phyloP scores from a whole-genome alignment of 1,284 basidiomycete genomes.

The Malassezia equina region DNA sequence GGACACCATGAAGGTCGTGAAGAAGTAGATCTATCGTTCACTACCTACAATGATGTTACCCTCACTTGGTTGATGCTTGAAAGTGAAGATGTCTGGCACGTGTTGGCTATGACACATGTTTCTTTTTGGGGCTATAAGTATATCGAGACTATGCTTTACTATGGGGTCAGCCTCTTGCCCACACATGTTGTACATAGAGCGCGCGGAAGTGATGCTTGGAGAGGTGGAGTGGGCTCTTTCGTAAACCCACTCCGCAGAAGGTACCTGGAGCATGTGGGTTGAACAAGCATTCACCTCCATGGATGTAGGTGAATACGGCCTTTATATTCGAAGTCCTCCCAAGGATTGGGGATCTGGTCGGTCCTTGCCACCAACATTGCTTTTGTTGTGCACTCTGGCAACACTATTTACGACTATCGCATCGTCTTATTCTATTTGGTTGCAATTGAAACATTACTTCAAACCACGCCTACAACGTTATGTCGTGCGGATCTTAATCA shows the following conservation, averaged over 20 bases:
- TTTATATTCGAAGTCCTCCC: not conserved
- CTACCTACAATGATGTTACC: not conserved
- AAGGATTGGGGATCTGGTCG: slow-evolving; percentile 45
- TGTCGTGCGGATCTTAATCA: slow-evolving; percentile 90
- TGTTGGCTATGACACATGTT: not conserved
- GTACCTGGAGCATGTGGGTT: not conserved
- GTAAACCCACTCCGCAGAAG: not conserved
- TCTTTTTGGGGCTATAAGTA: not conserved
- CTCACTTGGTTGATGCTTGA: not conserved
- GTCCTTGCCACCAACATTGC: slow-evolving; percentile 53
- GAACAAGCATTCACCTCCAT: not conserved
- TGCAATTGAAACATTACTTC: slow-evolving; percentile 63
- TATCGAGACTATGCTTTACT: not conserved
- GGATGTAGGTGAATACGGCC: not conserved
- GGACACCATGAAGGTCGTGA: slow-evolving; percentile 56
- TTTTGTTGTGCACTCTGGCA: slow-evolving; percentile 56
- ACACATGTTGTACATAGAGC: not conserved
- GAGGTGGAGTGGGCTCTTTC: not conserved
- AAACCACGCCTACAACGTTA: slow-evolving; percentile 55
- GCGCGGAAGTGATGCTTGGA: not conserved
- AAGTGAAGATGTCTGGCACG: not conserved
- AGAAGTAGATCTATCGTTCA: not conserved
- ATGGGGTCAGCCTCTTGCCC: not conserved
- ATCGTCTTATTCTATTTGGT: slow-evolving; percentile 69
- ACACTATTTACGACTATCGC: slow-evolving; percentile 61